A percentile compares a stretch with the other conserved stretches of the same genome.
Conservation (phyloP, 805 yeast species). For the Candida boidinii region DNA sequence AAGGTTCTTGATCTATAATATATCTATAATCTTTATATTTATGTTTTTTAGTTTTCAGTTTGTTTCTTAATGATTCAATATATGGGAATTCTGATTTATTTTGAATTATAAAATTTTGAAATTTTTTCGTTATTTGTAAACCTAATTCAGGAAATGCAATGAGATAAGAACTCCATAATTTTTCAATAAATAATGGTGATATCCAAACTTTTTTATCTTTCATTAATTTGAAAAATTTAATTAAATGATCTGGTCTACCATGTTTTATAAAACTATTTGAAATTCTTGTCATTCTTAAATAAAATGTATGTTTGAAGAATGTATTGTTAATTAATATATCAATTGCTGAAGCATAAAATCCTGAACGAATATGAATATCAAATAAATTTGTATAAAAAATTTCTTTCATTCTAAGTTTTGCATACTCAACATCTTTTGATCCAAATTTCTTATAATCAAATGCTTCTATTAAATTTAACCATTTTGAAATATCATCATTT, state of each 20-base stretch:
- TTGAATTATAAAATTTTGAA: constrained; percentile 6
- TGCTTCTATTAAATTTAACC: constrained; percentile 8
- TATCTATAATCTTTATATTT: not conserved
- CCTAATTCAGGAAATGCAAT: constrained; percentile 14
- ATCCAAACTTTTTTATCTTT: constrained; percentile 11
- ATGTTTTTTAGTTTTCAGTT: constrained; percentile 2
- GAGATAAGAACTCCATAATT: constrained; percentile 14
- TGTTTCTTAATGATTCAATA: constrained; percentile 5
- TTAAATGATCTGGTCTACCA: constrained; percentile 13
- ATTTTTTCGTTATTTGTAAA: constrained; percentile 9
- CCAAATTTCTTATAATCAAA: constrained; percentile 4
- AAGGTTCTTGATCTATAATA: no score
- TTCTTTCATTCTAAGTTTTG: no score
- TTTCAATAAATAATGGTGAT: constrained; percentile 5
- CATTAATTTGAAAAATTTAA: constrained; percentile 16
- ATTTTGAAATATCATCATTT: constrained; percentile 7
- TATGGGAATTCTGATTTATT: constrained; percentile 4
- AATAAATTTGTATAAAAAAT: constrained; percentile 5
- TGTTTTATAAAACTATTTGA: constrained; percentile 9
- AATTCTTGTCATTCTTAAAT: constrained; percentile 6
- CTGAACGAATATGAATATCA: constrained; percentile 12
- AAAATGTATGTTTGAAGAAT: constrained; percentile 4
- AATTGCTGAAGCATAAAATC: constrained; percentile 6
- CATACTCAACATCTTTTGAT: constrained; percentile 1
- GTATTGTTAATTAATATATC: constrained; percentile 5